Evolutionary conservation across 306 rosid genomes (phyloP).

Genomic region (Neltuma alba): DNA sequence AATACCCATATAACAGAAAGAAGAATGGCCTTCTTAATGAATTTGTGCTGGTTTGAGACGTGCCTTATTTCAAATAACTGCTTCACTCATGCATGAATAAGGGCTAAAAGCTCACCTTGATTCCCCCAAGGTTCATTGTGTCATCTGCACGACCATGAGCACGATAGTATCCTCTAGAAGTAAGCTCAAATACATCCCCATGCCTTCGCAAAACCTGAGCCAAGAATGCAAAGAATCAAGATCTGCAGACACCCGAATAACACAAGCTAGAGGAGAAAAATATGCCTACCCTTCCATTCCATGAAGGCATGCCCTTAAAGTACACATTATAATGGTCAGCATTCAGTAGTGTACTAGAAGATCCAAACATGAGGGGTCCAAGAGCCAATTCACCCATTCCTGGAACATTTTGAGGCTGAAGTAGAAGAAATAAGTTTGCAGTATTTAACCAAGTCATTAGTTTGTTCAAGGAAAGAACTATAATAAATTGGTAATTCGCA

Average conservation of each 20-base stretch:
- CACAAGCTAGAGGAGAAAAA: constrained; percentile 33
- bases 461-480: constrained; percentile 20
- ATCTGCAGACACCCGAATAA: not conserved
- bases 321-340: constrained; percentile 84
- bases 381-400: constrained; percentile 99
- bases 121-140: constrained; percentile 97
- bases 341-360: constrained; percentile 78
- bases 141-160: constrained; percentile 99
- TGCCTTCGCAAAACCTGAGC: constrained; percentile 85
- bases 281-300: constrained; percentile 74
- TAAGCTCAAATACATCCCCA: constrained; percentile 90
- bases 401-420: constrained; percentile 69
- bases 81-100: not conserved
- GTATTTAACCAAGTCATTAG: not conserved
- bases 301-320: constrained; percentile 85
- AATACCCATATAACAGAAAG: not conserved
- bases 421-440: constrained; percentile 24
- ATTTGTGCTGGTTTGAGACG: constrained; percentile 6
- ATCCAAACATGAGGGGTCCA: constrained; percentile 80
- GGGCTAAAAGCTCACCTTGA: constrained; percentile 64
- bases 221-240: constrained; percentile 30
- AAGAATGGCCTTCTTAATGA: constrained; percentile 18
- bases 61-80: constrained; percentile 1
- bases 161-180: constrained; percentile 77
- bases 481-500: constrained; percentile 5